Evolutionary conservation across 257 asterid genomes (phyloP).

Genomic region (Apocynum venetum): DNA sequence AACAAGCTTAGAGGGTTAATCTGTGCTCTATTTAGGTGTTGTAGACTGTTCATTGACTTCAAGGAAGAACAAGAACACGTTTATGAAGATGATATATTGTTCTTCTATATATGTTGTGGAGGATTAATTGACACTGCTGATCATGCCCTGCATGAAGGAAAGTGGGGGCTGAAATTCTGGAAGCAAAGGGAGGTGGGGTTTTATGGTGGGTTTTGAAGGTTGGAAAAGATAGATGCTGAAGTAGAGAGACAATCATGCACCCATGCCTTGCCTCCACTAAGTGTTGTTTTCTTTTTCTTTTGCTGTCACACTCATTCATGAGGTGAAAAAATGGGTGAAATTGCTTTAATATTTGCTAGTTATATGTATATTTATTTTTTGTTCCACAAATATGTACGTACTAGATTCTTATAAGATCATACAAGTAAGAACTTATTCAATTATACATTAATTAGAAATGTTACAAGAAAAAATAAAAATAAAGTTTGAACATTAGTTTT

Average conservation of each 20-base stretch:
- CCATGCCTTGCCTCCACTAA: slow-evolving; percentile 51
- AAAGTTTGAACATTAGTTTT: too few species aligned
- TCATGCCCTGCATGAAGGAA: not conserved
- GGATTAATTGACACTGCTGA: not conserved
- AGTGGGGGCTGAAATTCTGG: not conserved
- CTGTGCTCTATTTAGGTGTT: not conserved
- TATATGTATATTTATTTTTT: too few species aligned
- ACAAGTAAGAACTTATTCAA: too few species aligned
- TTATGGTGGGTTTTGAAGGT: slow-evolving; percentile 6
- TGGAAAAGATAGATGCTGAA: slow-evolving; percentile 20
- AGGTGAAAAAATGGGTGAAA: slow-evolving; percentile 22
- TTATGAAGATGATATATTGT: not conserved
- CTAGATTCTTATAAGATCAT: too few species aligned
- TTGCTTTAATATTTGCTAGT: too few species aligned
- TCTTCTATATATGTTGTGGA: not conserved
- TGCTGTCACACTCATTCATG: slow-evolving; percentile 30
- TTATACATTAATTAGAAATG: too few species aligned
- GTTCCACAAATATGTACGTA: too few species aligned
- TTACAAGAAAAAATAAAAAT: too few species aligned
- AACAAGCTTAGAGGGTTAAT: not conserved
- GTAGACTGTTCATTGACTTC: not conserved
- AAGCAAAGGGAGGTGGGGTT: slow-evolving; percentile 25
- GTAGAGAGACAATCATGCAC: slow-evolving; percentile 28
- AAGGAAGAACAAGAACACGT: slow-evolving; percentile 3
- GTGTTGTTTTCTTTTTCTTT: slow-evolving; percentile 27